Conservation (phyloP, 148 eudicot species). For the Fagopyrum tataricum region DNA sequence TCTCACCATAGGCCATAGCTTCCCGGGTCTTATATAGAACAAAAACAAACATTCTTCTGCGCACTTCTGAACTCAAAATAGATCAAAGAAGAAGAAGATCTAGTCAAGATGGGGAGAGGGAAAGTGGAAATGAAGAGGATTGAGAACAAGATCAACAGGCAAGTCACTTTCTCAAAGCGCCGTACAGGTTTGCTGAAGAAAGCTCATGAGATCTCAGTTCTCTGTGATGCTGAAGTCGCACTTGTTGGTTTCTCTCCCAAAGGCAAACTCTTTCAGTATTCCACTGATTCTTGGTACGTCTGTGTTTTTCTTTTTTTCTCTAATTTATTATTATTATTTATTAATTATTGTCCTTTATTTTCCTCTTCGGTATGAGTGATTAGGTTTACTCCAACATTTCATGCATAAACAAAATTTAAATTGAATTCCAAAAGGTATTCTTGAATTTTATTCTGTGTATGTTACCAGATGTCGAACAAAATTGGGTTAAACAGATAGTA, state of each 20-base stretch:
- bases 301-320: neutral
- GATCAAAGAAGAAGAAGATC: neutral
- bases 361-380: neutral
- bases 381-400: neutral
- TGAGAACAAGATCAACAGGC: slow-evolving; percentile 58
- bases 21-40: no score
- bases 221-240: slow-evolving; percentile 67
- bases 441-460: no score
- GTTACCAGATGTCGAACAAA: no score
- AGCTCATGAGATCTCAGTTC: slow-evolving; percentile 63
- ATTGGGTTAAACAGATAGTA: neutral
- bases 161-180: slow-evolving; percentile 59
- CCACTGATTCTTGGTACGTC: slow-evolving; percentile 46
- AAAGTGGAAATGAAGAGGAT: slow-evolving; percentile 59
- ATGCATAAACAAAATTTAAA: neutral
- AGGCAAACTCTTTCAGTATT: slow-evolving; percentile 57
- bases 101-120: slow-evolving; percentile 44
- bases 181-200: slow-evolving; percentile 53
- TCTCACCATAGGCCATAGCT: neutral
- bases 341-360: neutral
- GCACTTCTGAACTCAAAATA: neutral
- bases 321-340: neutral
- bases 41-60: neutral
- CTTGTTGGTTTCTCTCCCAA: slow-evolving; percentile 53
- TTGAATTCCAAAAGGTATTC: no score